Evolutionary conservation across 1,139 yeast genomes (phyloP).

Genomic region (Pichia sp.): DNA sequence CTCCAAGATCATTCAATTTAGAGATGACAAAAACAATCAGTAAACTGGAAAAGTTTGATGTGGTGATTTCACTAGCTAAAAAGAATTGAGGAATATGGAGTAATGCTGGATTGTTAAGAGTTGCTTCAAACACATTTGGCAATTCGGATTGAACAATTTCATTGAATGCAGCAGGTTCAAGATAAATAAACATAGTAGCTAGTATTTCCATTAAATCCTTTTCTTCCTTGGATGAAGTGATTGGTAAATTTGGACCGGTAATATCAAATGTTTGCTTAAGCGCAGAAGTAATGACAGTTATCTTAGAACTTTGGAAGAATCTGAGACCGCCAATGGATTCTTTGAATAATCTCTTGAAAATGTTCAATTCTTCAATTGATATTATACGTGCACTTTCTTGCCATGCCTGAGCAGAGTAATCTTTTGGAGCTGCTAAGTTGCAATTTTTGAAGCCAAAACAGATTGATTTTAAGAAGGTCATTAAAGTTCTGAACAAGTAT

Average conservation of each 20-base stretch:
- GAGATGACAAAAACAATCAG: constrained; percentile 73
- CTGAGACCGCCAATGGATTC: constrained; percentile 83
- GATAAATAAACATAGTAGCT: constrained; percentile 89
- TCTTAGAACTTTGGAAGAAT: constrained; percentile 63
- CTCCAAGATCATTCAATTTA: constrained; percentile 76
- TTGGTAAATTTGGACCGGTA: constrained; percentile 79
- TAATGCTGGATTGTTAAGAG: constrained; percentile 82
- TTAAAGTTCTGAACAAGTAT: constrained; percentile 79
- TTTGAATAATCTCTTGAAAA: constrained; percentile 72
- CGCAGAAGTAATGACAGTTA: constrained; percentile 36
- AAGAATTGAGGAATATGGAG: constrained; percentile 93
- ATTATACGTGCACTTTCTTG: constrained; percentile 83
- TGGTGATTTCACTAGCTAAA: constrained; percentile 88
- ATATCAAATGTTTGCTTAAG: constrained; percentile 61
- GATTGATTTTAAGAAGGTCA: constrained; percentile 89
- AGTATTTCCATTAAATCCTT: constrained; percentile 95
- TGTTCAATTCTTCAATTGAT: constrained; percentile 76
- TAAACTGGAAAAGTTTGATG: constrained; percentile 90
- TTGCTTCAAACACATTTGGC: constrained; percentile 72
- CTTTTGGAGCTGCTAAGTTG: constrained; percentile 81
- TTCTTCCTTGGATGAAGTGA: constrained; percentile 87
- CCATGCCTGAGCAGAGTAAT: constrained; percentile 70
- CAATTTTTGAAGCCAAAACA: constrained; percentile 88
- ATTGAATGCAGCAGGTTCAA: constrained; percentile 94
- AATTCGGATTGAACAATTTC: constrained; percentile 86